Evolutionary conservation across 352 stramenopile species (phyloP), one percentile per base, ranked within the genome.

Genomic region (Blastocystis sp.): DNA sequence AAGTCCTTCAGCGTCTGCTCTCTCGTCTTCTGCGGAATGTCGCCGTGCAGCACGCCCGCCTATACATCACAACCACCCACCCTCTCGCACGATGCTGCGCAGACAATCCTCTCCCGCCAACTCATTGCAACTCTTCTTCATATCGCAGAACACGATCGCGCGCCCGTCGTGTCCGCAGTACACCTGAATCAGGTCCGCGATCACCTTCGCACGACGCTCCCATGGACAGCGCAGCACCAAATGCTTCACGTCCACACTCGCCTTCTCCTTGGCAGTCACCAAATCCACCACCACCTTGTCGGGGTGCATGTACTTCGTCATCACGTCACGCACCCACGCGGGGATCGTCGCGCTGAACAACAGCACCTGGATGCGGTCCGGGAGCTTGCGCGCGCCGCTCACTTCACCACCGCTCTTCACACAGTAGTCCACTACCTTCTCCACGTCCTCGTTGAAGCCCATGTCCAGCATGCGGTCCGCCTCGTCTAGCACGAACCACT

Each of bases 1-100:
- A 99, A 99, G 2, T 95, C 94, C 89, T 96, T 94, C 90, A 99
- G 96, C 41, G 96, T 98, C 21, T 94, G 93, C 90, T 98, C 96
- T 89, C 96, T 95, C 92, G 98, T 96, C 87, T 96, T 95, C 90
- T 96, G 94, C 11, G 89, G 70, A 53, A 77, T 87, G 52, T 74
- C 71, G 41, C 59, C 59, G 52, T 82, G 62, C 45, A 71, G 65
- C 3, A 88, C 60, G 34, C 82, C 79, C 23, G 64, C 96, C 81
- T 98, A 65, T 4, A 34, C 10, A 2, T 48, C 56, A 74, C 14
- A 40, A 19, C 11, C 7, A 65, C 0, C 14, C 23, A 41, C 2
- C 19, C 28, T n/a, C 23, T 11, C 59, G 7, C 9, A 71, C 67
- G 10, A 67, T 87, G 21, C 53, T 84, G 38, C 53, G 60, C 28